Evolutionary conservation across 306 rosid genomes (phyloP).

Genomic region (peach (Prunus persica)): Prunus_persica_NCBIv2 NC_034010.1:28847501-28848000

Average conservation of each 20-base stretch:
- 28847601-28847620: background rate
- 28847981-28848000: constrained; percentile 9
- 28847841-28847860: too few species aligned
- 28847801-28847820: background rate
- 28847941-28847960: background rate
- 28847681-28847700: background rate
- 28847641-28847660: background rate
- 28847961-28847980: background rate
- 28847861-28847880: background rate
- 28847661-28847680: background rate
- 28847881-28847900: background rate
- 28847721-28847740: background rate
- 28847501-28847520: too few species aligned
- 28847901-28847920: too few species aligned
- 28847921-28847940: background rate
- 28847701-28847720: background rate
- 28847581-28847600: background rate
- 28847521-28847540: too few species aligned
- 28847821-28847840: too few species aligned
- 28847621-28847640: background rate
- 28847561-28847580: background rate
- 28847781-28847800: background rate
- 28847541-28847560: background rate
- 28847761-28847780: background rate
- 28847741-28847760: background rate